These are phyloP conservation scores for Nicotiana rustica DNA, from an alignment of 305 asterid genomes.

Conservation along the genomic window DNA sequence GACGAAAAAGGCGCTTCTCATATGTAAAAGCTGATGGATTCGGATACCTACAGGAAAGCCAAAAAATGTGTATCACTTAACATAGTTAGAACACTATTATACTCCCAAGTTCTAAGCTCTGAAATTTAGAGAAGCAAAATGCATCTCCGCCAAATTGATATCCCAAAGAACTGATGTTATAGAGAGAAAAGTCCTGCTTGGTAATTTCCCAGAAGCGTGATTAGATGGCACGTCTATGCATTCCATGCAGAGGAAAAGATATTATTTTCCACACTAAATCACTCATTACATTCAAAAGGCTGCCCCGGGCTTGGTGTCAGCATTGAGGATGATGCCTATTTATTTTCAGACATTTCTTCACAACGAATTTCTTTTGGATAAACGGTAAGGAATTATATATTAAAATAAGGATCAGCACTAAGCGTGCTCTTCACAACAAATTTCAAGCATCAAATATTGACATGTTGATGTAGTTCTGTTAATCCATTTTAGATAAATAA, in stretches of 20 bases:
- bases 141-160: not conserved
- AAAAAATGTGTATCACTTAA: not conserved
- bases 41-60: conserved; percentile 72
- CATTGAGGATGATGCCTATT: not conserved
- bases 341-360: not conserved
- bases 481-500: conserved; percentile 9
- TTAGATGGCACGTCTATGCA: not conserved
- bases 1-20: conserved; percentile 89
- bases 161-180: conserved; percentile 3
- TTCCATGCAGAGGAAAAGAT: conserved; percentile 3
- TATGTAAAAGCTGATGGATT: conserved; percentile 93
- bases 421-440: too few species aligned
- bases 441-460: conserved; percentile 23
- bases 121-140: not conserved
- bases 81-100: conserved; percentile 8
- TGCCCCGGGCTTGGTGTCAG: not conserved
- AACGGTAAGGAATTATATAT: too few species aligned
- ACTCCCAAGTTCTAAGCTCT: not conserved
- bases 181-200: conserved; percentile 11
- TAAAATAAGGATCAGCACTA: too few species aligned
- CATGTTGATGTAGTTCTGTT: not conserved
- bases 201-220: not conserved
- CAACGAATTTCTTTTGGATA: not conserved
- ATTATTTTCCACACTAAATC: not conserved
- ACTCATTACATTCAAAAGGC: not conserved